Percentiles rank a stretch among this genome's conserved stretches.
phyloP scores from a whole-genome alignment of 345 rosid species.

The Eucalyptus sp. region DNA sequence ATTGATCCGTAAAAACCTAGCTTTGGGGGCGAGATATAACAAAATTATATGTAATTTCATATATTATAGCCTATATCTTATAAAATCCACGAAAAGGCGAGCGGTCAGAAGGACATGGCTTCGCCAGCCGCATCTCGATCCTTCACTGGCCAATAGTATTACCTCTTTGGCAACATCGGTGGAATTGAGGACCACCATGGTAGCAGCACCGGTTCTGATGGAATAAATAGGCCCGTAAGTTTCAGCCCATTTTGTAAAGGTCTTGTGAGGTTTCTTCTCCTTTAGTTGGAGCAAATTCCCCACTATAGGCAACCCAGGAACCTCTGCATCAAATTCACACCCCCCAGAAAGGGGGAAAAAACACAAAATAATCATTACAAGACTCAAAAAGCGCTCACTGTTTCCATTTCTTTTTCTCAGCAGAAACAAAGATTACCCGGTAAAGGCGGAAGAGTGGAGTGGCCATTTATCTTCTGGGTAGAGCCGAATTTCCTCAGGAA shows the following conservation, averaged over 20 bases:
- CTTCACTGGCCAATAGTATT: neutral
- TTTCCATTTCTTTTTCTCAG: neutral
- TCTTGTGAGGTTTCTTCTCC: conserved; percentile 90
- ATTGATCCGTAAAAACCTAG: neutral
- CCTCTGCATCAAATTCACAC: conserved; percentile 20
- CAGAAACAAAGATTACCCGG: neutral
- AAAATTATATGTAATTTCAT: neutral
- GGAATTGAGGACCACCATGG: conserved; percentile 58
- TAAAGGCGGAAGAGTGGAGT: neutral
- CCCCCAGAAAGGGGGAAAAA: neutral
- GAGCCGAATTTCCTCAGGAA: neutral
- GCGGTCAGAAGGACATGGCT: neutral
- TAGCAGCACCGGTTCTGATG: conserved; percentile 56
- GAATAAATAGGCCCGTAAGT: conserved; percentile 73
- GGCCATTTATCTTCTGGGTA: neutral
- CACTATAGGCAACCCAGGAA: conserved; percentile 65
- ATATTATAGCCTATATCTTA: neutral
- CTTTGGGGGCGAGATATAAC: neutral
- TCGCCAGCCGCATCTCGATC: neutral
- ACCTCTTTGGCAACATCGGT: conserved; percentile 78
- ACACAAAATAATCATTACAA: neutral
- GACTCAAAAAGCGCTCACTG: neutral
- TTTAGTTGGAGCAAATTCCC: conserved; percentile 81
- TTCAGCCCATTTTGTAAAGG: conserved; percentile 73
- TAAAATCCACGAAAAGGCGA: neutral